These are phyloP conservation scores for Arachnomyces sp. DNA, from an alignment of 2,329 filamentous ascomycete species.

Conservation along the genomic window DNA sequence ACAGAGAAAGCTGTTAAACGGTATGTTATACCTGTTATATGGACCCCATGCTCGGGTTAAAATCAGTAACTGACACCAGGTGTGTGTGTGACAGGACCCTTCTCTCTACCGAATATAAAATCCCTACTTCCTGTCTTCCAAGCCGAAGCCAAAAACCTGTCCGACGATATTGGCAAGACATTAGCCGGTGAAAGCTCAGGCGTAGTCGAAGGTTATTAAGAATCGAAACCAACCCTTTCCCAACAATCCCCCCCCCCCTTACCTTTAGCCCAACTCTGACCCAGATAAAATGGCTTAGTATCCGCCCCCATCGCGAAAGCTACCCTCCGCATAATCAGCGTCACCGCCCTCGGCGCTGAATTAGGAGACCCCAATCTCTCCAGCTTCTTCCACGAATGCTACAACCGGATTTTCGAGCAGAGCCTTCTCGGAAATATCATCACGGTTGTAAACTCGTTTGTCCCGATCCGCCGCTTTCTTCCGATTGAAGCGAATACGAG, in stretches of 20 bases:
- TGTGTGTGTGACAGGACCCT: constrained; percentile 18
- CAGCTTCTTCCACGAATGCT: constrained; percentile 14
- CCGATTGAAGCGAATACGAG: constrained; percentile 33
- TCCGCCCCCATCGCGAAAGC: constrained; percentile 21
- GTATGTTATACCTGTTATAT: constrained; percentile 9
- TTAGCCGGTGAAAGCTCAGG: neutral
- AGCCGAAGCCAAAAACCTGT: constrained; percentile 23
- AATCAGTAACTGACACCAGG: no score
- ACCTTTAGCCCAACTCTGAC: no score
- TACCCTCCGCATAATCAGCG: constrained; percentile 12
- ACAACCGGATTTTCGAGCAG: constrained; percentile 17
- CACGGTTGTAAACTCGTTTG: constrained; percentile 15
- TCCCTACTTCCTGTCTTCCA: constrained; percentile 31
- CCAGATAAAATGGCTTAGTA: no score
- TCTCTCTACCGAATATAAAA: constrained; percentile 29
- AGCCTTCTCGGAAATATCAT: constrained; percentile 12
- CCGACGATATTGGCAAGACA: neutral
- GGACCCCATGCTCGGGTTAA: no score
- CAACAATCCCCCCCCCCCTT: no score
- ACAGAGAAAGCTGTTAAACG: constrained; percentile 26
- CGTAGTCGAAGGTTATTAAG: no score
- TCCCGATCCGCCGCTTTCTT: constrained; percentile 23
- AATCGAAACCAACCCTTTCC: no score
- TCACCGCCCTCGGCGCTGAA: constrained; percentile 18
- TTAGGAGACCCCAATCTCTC: constrained; percentile 14